A percentile compares a stretch with the other conserved stretches of the same genome.
These are phyloP conservation scores for Phycomyces blakesleeanus DNA, from an alignment of 192 early-diverging fungal species.

Conservation along the genomic window DNA sequence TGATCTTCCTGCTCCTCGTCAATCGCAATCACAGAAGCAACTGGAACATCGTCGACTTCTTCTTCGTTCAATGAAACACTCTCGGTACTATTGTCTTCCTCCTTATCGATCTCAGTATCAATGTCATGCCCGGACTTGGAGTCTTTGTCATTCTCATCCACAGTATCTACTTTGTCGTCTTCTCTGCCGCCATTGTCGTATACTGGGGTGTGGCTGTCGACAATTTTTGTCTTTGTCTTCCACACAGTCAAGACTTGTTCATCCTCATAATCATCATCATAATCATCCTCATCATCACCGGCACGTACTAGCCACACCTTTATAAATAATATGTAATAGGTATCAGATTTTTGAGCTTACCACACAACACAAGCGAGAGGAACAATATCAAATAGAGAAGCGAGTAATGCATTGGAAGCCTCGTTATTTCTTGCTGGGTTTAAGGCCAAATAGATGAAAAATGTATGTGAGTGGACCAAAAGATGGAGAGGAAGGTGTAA, in stretches of 20 bases:
- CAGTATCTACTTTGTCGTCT: too few species aligned
- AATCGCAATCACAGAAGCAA: neutral
- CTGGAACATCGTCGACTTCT: neutral
- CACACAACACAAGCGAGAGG: neutral
- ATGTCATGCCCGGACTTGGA: too few species aligned
- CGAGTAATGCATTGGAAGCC: neutral
- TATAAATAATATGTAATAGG: neutral
- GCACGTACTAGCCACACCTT: too few species aligned
- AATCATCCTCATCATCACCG: neutral
- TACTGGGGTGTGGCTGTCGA: too few species aligned
- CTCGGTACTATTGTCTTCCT: neutral
- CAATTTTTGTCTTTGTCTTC: too few species aligned
- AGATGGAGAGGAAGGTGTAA: too few species aligned
- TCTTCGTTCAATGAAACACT: neutral
- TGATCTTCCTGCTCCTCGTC: neutral
- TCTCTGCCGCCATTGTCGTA: too few species aligned
- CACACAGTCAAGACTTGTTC: too few species aligned
- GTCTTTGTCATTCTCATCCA: too few species aligned
- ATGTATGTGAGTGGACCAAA: too few species aligned
- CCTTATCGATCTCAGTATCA: neutral
- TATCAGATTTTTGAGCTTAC: neutral
- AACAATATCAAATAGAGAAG: neutral
- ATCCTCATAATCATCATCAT: neutral
- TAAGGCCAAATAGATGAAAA: too few species aligned
- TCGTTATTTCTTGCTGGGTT: neutral